phyloP scores from a whole-genome alignment of 2,329 filamentous ascomycete genomes.

The Alternaria infectoria region DNA sequence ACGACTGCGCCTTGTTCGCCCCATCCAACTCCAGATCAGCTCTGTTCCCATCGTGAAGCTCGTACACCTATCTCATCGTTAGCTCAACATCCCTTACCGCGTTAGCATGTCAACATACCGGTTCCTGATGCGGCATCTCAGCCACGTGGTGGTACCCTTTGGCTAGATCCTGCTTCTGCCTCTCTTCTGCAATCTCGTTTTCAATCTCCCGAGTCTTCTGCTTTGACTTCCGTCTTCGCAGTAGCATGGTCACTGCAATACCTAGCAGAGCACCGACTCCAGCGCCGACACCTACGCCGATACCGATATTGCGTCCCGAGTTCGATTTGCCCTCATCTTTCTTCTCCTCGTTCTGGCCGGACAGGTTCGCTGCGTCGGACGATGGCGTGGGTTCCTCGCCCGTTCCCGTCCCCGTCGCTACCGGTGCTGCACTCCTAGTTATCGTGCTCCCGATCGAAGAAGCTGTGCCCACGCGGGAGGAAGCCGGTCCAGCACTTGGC shows the following conservation, averaged over 20 bases:
- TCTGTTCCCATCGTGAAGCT: not conserved
- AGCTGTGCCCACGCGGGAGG: not conserved
- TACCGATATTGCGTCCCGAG: constrained; percentile 2
- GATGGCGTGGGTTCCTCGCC: not conserved
- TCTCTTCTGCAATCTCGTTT: not conserved
- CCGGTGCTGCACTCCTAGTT: not conserved
- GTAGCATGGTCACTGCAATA: not conserved
- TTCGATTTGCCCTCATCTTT: not conserved
- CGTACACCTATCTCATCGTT: not conserved
- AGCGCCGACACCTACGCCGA: constrained; percentile 6
- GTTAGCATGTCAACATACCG: not conserved
- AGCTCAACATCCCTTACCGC: not conserved
- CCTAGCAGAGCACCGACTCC: not conserved
- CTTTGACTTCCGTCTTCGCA: not conserved
- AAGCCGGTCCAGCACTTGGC: not conserved
- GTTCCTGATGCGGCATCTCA: not conserved
- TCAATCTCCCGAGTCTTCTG: not conserved
- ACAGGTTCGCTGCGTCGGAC: not conserved
- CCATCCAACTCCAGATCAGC: not conserved
- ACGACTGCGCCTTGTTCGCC: not conserved
- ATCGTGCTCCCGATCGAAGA: not conserved
- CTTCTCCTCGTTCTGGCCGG: not conserved
- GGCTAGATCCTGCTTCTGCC: not conserved
- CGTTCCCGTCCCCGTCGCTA: not conserved
- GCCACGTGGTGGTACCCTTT: not conserved